Percentiles rank a stretch among this genome's conserved stretches.
These are phyloP conservation scores for Astragalus glycyphyllos DNA, from an alignment of 306 rosid species.

Conservation along the genomic window DNA sequence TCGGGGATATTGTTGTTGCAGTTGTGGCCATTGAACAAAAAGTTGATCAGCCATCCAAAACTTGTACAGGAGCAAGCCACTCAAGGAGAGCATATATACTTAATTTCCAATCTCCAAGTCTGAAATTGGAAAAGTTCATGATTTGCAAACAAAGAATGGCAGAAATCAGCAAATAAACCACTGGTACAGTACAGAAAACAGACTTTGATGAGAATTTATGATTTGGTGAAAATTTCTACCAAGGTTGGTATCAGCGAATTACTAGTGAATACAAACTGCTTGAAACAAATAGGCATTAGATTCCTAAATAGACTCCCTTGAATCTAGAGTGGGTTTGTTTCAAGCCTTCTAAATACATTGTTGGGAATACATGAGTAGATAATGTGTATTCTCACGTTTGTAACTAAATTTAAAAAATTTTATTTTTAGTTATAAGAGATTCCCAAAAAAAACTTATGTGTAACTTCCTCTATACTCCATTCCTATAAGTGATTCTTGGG, in stretches of 20 bases:
- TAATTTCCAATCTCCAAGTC: conserved; percentile 22
- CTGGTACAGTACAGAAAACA: conserved; percentile 9
- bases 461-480: too few species aligned
- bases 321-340: neutral
- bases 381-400: too few species aligned
- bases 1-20: conserved; percentile 70
- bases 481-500: too few species aligned
- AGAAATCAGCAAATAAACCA: conserved; percentile 18
- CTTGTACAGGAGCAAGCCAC: conserved; percentile 90
- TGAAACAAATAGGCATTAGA: conserved; percentile 3
- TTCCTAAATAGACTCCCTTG: conserved; percentile 1
- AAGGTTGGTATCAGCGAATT: conserved; percentile 5
- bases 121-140: neutral
- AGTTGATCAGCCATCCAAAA: conserved; percentile 78
- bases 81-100: conserved; percentile 62
- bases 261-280: conserved; percentile 11
- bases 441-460: too few species aligned
- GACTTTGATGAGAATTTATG: conserved; percentile 10
- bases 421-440: too few species aligned
- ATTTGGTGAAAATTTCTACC: conserved; percentile 22
- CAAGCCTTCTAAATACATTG: too few species aligned
- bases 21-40: conserved; percentile 95
- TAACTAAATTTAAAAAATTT: too few species aligned
- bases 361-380: too few species aligned
- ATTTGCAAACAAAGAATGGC: conserved; percentile 22